phyloP scores from a whole-genome alignment of 2,329 filamentous ascomycete genomes.

The Amauroascus verrucosus region DNA sequence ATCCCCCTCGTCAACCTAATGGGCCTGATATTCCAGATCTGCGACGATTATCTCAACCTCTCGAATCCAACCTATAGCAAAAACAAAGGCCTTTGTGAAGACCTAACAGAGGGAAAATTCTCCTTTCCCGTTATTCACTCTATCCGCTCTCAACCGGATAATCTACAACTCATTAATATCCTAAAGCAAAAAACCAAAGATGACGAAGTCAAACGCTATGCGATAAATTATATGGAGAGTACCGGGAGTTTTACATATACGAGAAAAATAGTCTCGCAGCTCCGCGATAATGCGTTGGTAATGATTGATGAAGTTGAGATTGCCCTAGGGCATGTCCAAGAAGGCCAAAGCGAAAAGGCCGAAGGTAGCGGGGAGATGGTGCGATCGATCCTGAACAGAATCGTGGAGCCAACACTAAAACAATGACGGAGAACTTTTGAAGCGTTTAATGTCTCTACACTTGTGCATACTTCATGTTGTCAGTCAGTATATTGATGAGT shows the following conservation, averaged over 20 bases:
- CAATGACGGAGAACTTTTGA: background rate
- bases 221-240: constrained; percentile 78
- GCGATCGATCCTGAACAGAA: constrained; percentile 58
- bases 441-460: background rate
- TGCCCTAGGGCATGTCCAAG: constrained; percentile 20
- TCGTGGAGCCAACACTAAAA: constrained; percentile 39
- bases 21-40: constrained; percentile 30
- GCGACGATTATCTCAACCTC: constrained; percentile 73
- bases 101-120: constrained; percentile 27
- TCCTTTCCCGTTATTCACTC: constrained; percentile 26
- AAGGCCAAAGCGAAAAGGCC: constrained; percentile 14
- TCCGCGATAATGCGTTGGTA: constrained; percentile 54
- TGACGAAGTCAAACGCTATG: constrained; percentile 77
- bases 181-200: constrained; percentile 75
- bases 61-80: constrained; percentile 54
- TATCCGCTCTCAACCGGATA: constrained; percentile 42
- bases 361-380: constrained; percentile 48
- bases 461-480: background rate
- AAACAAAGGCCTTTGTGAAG: constrained; percentile 70
- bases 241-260: constrained; percentile 88
- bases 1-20: constrained; percentile 54
- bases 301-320: constrained; percentile 56
- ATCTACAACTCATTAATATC: constrained; percentile 72
- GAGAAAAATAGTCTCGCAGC: constrained; percentile 52
- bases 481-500: background rate